phyloP scores from a whole-genome alignment of 164 flowering plant genomes.

The Chimonanthus salicifolius region DNA sequence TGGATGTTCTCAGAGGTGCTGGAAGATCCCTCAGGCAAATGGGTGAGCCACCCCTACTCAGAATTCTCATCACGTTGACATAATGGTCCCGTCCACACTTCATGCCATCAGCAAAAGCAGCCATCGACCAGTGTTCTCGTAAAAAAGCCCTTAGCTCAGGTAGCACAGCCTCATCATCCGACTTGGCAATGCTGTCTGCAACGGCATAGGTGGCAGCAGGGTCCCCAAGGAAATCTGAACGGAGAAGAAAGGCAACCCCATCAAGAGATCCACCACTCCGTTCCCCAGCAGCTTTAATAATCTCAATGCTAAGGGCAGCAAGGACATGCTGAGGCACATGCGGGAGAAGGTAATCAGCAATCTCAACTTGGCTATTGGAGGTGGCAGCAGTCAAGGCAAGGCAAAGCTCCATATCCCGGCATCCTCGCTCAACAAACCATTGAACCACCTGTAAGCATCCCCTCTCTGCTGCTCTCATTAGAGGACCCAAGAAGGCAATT shows the following conservation, averaged over 20 bases:
- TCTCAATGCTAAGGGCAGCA: slow-evolving; percentile 87
- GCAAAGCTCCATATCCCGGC: slow-evolving; percentile 95
- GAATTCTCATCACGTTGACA: slow-evolving; percentile 49
- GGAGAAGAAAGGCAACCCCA: slow-evolving; percentile 82
- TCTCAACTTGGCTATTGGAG: slow-evolving; percentile 73
- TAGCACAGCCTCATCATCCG: slow-evolving; percentile 73
- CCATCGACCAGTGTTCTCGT: slow-evolving; percentile 80
- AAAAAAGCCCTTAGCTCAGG: slow-evolving; percentile 67
- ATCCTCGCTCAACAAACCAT: slow-evolving; percentile 85
- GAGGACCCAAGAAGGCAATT: slow-evolving; percentile 81
- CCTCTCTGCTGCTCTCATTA: slow-evolving; percentile 95
- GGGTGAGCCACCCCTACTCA: slow-evolving; percentile 60
- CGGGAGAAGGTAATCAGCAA: slow-evolving; percentile 81
- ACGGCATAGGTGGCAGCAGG: slow-evolving; percentile 84
- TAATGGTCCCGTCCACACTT: slow-evolving; percentile 58
- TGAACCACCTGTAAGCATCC: slow-evolving; percentile 86
- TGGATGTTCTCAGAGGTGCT: slow-evolving; percentile 54
- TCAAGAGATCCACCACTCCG: slow-evolving; percentile 83
- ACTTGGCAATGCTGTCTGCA: slow-evolving; percentile 75
- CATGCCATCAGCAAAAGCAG: slow-evolving; percentile 58
- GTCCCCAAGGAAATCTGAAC: slow-evolving; percentile 70
- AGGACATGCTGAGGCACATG: slow-evolving; percentile 88
- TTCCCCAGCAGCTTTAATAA: slow-evolving; percentile 94
- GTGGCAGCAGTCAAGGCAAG: slow-evolving; percentile 95
- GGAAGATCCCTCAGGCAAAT: slow-evolving; percentile 68